Evolutionary conservation across 2,329 filamentous ascomycete species (phyloP).

Genomic region (Paraconiothyrium sp.): DNA sequence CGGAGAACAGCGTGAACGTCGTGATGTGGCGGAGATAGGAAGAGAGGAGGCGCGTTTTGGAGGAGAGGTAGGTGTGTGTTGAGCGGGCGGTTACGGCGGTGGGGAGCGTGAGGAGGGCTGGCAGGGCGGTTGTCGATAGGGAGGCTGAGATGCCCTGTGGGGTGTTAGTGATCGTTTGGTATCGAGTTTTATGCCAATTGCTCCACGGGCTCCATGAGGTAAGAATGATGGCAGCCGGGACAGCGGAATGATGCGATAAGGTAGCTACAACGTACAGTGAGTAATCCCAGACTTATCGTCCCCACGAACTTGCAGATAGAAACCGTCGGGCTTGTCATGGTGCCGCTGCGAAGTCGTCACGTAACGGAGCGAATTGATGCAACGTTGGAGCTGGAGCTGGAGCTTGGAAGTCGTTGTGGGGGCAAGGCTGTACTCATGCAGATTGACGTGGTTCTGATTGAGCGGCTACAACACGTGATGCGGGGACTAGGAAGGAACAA

Average conservation of each 20-base stretch:
- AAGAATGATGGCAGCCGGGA: slow-evolving; percentile 15
- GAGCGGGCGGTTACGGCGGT: slow-evolving; percentile 76
- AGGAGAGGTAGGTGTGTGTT: slow-evolving; percentile 66
- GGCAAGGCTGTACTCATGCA: slow-evolving; percentile 22
- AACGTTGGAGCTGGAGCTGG: slow-evolving; percentile 11
- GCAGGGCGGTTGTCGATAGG: slow-evolving; percentile 78
- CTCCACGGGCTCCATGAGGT: slow-evolving; percentile 5
- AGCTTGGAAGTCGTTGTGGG: slow-evolving; percentile 3
- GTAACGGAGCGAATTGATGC: slow-evolving; percentile 11
- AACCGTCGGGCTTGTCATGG: slow-evolving; percentile 73
- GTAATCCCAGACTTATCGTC: slow-evolving; percentile 84
- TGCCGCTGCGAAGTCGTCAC: slow-evolving; percentile 21
- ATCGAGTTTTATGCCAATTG: not conserved
- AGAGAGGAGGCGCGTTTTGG: slow-evolving; percentile 61
- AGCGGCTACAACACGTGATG: slow-evolving; percentile 21
- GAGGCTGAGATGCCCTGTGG: slow-evolving; percentile 87
- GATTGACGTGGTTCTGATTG: slow-evolving; percentile 36
- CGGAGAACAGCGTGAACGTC: slow-evolving; percentile 76
- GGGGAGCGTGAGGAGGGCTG: slow-evolving; percentile 81
- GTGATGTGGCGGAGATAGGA: slow-evolving; percentile 75
- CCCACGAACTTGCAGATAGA: slow-evolving; percentile 91
- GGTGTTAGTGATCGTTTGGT: slow-evolving; percentile 5
- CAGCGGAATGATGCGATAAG: slow-evolving; percentile 17
- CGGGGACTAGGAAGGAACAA: slow-evolving; percentile 14
- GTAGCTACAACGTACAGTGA: slow-evolving; percentile 74